phyloP scores from a whole-genome alignment of 768 basidiomycete species.

The Phaeolepiota aurea region DNA sequence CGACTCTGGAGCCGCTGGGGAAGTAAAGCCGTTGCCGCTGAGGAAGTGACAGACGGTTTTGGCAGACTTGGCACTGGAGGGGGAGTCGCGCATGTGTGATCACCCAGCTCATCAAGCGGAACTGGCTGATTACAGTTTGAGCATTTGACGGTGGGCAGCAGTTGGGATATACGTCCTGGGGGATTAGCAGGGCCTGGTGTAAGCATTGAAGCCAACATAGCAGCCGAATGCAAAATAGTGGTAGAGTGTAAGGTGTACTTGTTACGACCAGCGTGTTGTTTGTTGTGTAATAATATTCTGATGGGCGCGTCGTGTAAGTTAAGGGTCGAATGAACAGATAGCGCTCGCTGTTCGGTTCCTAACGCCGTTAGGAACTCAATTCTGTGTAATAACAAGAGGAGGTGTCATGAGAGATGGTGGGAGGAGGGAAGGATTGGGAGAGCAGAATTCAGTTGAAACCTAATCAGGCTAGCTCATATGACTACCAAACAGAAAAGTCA shows the following conservation, averaged over 20 bases:
- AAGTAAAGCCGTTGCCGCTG: constrained; percentile 34
- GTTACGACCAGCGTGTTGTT: constrained; percentile 10
- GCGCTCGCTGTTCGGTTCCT: constrained; percentile 1
- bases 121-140: constrained; percentile 68
- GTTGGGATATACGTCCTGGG: constrained; percentile 52
- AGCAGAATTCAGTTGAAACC: too few relatives aligned
- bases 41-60: constrained; percentile 28
- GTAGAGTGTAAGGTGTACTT: constrained; percentile 9
- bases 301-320: neutral
- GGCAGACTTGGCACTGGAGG: constrained; percentile 36
- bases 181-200: constrained; percentile 16
- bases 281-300: too few relatives aligned
- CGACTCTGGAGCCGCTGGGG: constrained; percentile 43
- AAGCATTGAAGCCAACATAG: constrained; percentile 23
- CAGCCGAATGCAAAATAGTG: constrained; percentile 11
- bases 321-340: neutral
- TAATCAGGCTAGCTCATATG: too few relatives aligned
- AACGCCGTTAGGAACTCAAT: neutral
- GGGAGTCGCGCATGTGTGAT: constrained; percentile 61
- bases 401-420: neutral
- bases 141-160: constrained; percentile 80
- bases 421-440: neutral
- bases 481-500: too few relatives aligned
- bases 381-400: neutral
- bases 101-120: constrained; percentile 63